A percentile compares a stretch with the other conserved stretches of the same genome.
Evolutionary conservation across 495 filamentous ascomycete species (phyloP).

Genomic region (Barbatosphaeria neglecta): DNA sequence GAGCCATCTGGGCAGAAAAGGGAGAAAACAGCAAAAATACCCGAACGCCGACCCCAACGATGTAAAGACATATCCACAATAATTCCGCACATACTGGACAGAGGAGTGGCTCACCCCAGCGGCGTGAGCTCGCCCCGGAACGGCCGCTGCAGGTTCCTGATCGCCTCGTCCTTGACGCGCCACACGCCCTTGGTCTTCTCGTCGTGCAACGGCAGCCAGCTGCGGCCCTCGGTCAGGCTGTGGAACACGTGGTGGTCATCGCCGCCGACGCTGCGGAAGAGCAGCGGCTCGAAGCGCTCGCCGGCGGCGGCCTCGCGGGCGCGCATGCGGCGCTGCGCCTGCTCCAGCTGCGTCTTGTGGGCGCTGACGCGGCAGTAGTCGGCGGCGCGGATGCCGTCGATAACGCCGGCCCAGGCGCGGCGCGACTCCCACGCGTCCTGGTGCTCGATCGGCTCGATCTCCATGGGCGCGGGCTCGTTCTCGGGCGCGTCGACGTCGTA

Average conservation of each 20-base stretch:
- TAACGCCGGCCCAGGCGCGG: slow-evolving; percentile 27
- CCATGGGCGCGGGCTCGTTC: slow-evolving; percentile 7
- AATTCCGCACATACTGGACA: too few species aligned
- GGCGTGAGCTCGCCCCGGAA: slow-evolving; percentile 17
- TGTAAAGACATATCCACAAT: too few species aligned
- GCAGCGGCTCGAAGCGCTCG: slow-evolving; percentile 48
- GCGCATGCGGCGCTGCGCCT: slow-evolving; percentile 46
- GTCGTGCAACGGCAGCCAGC: slow-evolving; percentile 6
- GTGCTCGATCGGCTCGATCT: slow-evolving; percentile 12
- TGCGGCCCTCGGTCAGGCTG: slow-evolving; percentile 8
- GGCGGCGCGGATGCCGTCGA: slow-evolving; percentile 16
- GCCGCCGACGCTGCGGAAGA: slow-evolving; percentile 14
- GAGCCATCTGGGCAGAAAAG: too few species aligned
- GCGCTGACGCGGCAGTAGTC: slow-evolving; percentile 21
- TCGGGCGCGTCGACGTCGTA: slow-evolving; percentile 16
- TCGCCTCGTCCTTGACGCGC: slow-evolving; percentile 9
- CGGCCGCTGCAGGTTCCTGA: slow-evolving; percentile 11
- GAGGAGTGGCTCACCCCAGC: too few species aligned
- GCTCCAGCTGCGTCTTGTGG: slow-evolving; percentile 27
- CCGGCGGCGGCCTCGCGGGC: slow-evolving; percentile 45
- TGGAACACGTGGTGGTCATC: slow-evolving; percentile 17
- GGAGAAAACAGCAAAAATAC: too few species aligned
- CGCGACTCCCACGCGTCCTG: slow-evolving; percentile 35
- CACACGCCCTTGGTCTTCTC: slow-evolving; percentile 25
- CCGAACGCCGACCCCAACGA: too few species aligned